These are phyloP conservation scores for Ustilago sp. DNA, from an alignment of 1,284 basidiomycete species.

Conservation along the genomic window DNA sequence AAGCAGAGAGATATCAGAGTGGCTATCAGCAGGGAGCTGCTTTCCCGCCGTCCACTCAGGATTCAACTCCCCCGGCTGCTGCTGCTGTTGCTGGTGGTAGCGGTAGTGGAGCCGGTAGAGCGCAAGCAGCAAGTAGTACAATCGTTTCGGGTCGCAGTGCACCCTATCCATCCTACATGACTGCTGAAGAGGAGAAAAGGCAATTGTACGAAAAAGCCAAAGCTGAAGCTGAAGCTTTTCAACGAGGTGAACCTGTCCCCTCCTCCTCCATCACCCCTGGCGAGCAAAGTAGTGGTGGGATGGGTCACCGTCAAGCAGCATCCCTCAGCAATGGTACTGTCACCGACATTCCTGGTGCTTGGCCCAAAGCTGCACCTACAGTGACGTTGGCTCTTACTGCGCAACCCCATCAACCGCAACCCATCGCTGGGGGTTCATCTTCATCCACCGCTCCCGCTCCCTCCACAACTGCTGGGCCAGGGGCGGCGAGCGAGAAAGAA, in stretches of 20 bases:
- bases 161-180: constrained; percentile 48
- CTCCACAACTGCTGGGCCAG: neutral
- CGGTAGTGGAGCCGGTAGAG: neutral
- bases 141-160: constrained; percentile 40
- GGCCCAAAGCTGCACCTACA: constrained; percentile 12
- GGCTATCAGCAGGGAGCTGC: constrained; percentile 36
- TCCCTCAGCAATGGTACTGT: constrained; percentile 22
- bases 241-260: constrained; percentile 29
- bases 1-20: constrained; percentile 60
- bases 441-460: neutral
- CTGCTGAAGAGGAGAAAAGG: constrained; percentile 61
- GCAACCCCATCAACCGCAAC: neutral
- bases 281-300: neutral
- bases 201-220: constrained; percentile 58
- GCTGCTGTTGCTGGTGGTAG: neutral
- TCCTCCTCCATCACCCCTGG: neutral
- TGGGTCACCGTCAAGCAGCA: constrained; percentile 17
- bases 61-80: neutral
- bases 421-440: neutral
- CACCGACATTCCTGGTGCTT: constrained; percentile 18
- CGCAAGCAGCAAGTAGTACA: neutral
- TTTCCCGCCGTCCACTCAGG: constrained; percentile 27
- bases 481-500: constrained; percentile 50
- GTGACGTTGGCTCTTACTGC: neutral
- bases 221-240: constrained; percentile 50